Conservation (phyloP, 192 early-diverging fungal species). For the Coemansia sp. region DNA sequence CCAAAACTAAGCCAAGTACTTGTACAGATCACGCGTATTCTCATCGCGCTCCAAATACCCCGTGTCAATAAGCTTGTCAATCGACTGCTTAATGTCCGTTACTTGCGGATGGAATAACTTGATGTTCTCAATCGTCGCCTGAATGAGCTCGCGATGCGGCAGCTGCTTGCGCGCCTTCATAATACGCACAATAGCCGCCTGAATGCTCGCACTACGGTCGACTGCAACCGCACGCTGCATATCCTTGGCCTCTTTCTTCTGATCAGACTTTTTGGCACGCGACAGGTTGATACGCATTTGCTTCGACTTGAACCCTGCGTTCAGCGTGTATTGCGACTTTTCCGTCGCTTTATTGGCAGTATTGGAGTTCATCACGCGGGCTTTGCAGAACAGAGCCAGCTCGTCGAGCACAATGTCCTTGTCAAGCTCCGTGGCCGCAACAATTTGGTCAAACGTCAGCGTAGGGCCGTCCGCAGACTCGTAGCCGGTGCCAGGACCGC, state of each 20-base stretch:
- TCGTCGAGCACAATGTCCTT: constrained; percentile 66
- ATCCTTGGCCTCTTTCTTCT: constrained; percentile 87
- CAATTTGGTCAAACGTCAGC: constrained; percentile 71
- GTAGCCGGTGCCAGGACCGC: constrained; percentile 61
- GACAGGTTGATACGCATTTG: constrained; percentile 89
- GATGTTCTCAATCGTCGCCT: constrained; percentile 87
- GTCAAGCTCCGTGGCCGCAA: constrained; percentile 70
- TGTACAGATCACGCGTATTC: constrained; percentile 78
- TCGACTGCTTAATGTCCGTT: constrained; percentile 93
- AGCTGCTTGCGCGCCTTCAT: constrained; percentile 97
- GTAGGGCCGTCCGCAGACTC: constrained; percentile 35
- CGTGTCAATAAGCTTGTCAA: constrained; percentile 89
- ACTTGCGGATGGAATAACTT: constrained; percentile 88
- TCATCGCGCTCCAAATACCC: constrained; percentile 91
- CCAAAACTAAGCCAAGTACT: constrained; percentile 66
- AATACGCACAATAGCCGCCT: constrained; percentile 98
- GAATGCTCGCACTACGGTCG: constrained; percentile 90
- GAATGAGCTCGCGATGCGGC: constrained; percentile 79
- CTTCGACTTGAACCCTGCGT: constrained; percentile 82
- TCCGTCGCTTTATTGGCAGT: constrained; percentile 14
- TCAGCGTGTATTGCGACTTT: constrained; percentile 66
- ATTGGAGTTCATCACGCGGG: constrained; percentile 65
- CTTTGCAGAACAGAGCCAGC: constrained; percentile 78
- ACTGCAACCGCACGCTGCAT: constrained; percentile 91
- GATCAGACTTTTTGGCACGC: constrained; percentile 78